Evolutionary conservation across 148 eudicot genomes (phyloP).

Genomic region (Bassia scoparia): DNA sequence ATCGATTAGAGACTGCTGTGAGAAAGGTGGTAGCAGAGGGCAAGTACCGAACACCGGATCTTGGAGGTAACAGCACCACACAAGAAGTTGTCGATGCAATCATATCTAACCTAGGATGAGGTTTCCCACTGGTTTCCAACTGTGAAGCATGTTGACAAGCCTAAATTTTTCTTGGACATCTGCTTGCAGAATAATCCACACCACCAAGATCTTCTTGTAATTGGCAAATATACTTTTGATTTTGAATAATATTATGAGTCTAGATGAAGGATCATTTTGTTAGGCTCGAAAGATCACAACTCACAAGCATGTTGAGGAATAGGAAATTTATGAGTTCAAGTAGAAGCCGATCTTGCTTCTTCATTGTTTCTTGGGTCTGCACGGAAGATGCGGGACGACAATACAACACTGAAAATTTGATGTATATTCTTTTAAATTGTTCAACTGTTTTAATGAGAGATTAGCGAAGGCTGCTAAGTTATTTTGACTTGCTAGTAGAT

Average conservation of each 20-base stretch:
- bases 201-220: conserved; percentile 9
- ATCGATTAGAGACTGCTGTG: conserved; percentile 66
- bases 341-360: background rate
- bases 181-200: conserved; percentile 11
- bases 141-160: conserved; percentile 15
- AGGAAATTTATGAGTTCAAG: conserved; percentile 16
- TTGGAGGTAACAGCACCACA: conserved; percentile 66
- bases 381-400: background rate
- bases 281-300: conserved; percentile 1
- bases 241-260: conserved; percentile 19
- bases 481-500: background rate
- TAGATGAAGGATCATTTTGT: conserved; percentile 12
- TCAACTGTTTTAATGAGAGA: background rate
- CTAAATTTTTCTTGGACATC: conserved; percentile 1
- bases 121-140: background rate
- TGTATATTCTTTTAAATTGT: conserved; percentile 8
- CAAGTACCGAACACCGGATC: conserved; percentile 55
- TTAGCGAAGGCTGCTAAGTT: conserved; percentile 12
- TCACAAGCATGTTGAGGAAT: background rate
- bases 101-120: conserved; percentile 49
- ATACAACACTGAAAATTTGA: conserved; percentile 8
- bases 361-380: background rate
- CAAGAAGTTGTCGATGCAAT: conserved; percentile 81
- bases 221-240: conserved; percentile 2
- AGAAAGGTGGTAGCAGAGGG: conserved; percentile 56